Evolutionary conservation across 208 protist genomes (phyloP).

Genomic region (Trypanosoma conorhini): DNA sequence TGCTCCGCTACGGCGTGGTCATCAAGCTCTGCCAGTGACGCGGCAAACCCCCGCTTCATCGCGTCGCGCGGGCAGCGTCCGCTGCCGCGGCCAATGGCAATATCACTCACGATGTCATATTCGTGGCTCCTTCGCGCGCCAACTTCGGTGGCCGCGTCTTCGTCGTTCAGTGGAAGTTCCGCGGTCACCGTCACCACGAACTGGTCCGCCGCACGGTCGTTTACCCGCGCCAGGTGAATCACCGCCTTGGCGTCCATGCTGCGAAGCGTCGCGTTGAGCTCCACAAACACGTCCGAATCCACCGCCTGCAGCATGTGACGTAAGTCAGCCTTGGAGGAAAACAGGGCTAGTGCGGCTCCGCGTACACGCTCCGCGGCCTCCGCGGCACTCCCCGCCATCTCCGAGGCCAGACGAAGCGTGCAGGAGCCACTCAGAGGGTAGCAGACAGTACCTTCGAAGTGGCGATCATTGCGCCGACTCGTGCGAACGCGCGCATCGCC

Average conservation of each 20-base stretch:
- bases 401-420: constrained; percentile 22
- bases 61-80: constrained; percentile 32
- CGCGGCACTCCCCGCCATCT: constrained; percentile 13
- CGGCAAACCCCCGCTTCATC: constrained; percentile 36
- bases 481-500: constrained; percentile 5
- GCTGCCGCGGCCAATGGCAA: constrained; percentile 36
- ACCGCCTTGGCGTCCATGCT: constrained; percentile 27
- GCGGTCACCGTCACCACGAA: constrained; percentile 27
- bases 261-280: constrained; percentile 22
- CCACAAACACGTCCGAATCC: constrained; percentile 36
- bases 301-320: constrained; percentile 29
- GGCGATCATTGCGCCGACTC: constrained; percentile 13
- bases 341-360: constrained; percentile 24
- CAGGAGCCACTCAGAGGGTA: constrained; percentile 30
- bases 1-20: constrained; percentile 29
- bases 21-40: constrained; percentile 34
- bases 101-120: constrained; percentile 19
- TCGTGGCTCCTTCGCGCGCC: background rate
- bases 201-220: background rate
- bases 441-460: constrained; percentile 38
- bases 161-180: constrained; percentile 19
- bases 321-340: constrained; percentile 17
- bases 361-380: constrained; percentile 30
- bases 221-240: constrained; percentile 17
- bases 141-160: background rate